Percentiles rank a stretch among this genome's conserved stretches.
These are phyloP conservation scores for Colletotrichum sp. DNA, from an alignment of 2,329 filamentous ascomycete species.

Conservation along the genomic window DNA sequence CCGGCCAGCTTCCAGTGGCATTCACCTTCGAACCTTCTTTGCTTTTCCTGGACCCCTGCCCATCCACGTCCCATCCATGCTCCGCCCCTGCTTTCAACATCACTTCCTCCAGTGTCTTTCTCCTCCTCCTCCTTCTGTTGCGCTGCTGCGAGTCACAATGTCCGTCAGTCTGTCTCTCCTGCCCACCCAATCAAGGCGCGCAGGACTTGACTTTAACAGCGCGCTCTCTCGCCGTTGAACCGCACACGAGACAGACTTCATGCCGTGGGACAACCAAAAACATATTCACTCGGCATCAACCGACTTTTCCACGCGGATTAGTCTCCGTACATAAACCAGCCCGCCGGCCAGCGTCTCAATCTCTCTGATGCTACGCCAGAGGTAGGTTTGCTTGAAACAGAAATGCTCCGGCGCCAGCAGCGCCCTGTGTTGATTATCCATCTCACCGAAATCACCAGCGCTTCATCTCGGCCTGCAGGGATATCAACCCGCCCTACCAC, in stretches of 20 bases:
- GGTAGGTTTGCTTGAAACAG: background rate
- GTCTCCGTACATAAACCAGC: background rate
- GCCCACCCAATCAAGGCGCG: background rate
- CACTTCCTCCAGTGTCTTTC: background rate
- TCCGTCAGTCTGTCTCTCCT: background rate
- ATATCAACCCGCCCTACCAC: background rate
- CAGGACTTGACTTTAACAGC: background rate
- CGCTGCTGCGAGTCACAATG: background rate
- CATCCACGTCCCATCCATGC: background rate
- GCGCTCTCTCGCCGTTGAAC: background rate
- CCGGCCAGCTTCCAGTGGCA: background rate
- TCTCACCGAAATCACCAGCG: background rate
- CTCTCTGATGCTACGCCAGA: background rate
- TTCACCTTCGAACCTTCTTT: constrained; percentile 8
- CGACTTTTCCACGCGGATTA: background rate
- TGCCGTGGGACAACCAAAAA: background rate
- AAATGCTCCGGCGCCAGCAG: constrained; percentile 1
- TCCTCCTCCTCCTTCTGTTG: background rate
- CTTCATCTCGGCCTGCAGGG: constrained; percentile 16
- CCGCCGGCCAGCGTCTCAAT: background rate
- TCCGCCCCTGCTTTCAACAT: background rate
- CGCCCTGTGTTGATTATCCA: background rate
- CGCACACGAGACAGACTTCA: background rate
- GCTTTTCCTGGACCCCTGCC: constrained; percentile 7
- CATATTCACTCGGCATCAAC: background rate